These are phyloP conservation scores for Ogataea paradorogensis DNA, from an alignment of 805 yeast genomes.

Conservation along the genomic window DNA sequence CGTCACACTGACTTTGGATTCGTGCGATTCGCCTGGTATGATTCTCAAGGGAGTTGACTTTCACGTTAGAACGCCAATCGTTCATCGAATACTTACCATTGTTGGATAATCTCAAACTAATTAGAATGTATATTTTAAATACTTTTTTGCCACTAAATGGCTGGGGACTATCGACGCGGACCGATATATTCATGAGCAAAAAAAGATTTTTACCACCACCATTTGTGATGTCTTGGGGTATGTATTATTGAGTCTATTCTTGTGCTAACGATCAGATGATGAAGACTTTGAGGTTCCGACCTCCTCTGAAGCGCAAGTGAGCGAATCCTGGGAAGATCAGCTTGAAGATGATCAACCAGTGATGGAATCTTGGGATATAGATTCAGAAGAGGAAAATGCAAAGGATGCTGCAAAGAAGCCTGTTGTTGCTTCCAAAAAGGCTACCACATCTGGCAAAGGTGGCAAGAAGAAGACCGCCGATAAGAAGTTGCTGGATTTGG, in stretches of 20 bases:
- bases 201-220: not conserved
- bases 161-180: slow-evolving; percentile 14
- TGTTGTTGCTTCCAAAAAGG: slow-evolving; percentile 28
- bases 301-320: slow-evolving; percentile 37
- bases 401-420: slow-evolving; percentile 35
- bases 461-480: slow-evolving; percentile 42
- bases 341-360: slow-evolving; percentile 58
- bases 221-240: slow-evolving; percentile 27
- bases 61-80: not conserved
- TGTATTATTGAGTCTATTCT: slow-evolving; percentile 5
- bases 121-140: not conserved
- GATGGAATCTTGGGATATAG: slow-evolving; percentile 86
- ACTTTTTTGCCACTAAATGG: slow-evolving; percentile 15
- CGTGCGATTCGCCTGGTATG: slow-evolving; percentile 50
- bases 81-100: slow-evolving; percentile 6
- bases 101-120: not conserved
- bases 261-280: slow-evolving; percentile 54
- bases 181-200: slow-evolving; percentile 8
- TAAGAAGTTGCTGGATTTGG: slow-evolving; percentile 52
- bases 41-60: slow-evolving; percentile 44
- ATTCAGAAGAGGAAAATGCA: slow-evolving; percentile 58
- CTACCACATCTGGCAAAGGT: slow-evolving; percentile 41
- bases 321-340: slow-evolving; percentile 81
- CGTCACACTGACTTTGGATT: slow-evolving; percentile 48
- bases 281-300: slow-evolving; percentile 80